These are phyloP conservation scores for Mortierella sp. DNA, from an alignment of 371 early-diverging fungal genomes.

Conservation along the genomic window DNA sequence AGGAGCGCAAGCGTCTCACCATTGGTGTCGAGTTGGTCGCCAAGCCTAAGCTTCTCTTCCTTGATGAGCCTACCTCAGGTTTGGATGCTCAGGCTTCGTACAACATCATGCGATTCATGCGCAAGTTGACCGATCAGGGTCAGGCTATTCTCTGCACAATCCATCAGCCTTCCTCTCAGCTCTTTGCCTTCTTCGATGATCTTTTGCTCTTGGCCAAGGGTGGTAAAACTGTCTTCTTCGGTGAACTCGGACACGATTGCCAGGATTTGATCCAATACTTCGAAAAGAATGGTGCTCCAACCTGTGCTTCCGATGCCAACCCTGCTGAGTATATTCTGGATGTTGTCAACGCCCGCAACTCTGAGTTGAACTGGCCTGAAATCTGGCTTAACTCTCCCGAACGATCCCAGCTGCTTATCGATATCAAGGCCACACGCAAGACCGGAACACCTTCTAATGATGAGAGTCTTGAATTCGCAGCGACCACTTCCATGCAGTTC, in stretches of 20 bases:
- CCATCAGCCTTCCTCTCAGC: slow-evolving; percentile 87
- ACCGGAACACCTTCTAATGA: not conserved
- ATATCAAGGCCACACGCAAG: slow-evolving; percentile 40
- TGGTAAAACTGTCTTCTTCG: slow-evolving; percentile 85
- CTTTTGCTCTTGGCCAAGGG: slow-evolving; percentile 86
- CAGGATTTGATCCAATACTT: slow-evolving; percentile 71
- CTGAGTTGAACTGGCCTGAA: slow-evolving; percentile 73
- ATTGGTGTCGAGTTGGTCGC: slow-evolving; percentile 82
- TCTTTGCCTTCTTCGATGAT: slow-evolving; percentile 88
- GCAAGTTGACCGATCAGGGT: slow-evolving; percentile 78
- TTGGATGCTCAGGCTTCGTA: slow-evolving; percentile 75
- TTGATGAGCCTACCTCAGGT: slow-evolving; percentile 92
- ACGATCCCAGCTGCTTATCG: slow-evolving; percentile 10
- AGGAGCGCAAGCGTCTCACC: slow-evolving; percentile 72
- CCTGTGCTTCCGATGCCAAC: slow-evolving; percentile 71
- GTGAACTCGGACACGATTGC: slow-evolving; percentile 74
- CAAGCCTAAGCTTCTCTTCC: slow-evolving; percentile 82
- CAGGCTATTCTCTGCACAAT: slow-evolving; percentile 84
- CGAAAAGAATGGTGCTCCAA: slow-evolving; percentile 72
- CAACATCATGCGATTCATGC: slow-evolving; percentile 82
- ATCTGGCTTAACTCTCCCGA: slow-evolving; percentile 70
- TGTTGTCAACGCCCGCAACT: slow-evolving; percentile 75
- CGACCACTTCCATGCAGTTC: slow-evolving; percentile 54
- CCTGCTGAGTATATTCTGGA: slow-evolving; percentile 83
- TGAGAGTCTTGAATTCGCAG: slow-evolving; percentile 44